These are phyloP conservation scores for Chaetomium sp. DNA, from an alignment of 2,329 filamentous ascomycete genomes.

Conservation along the genomic window DNA sequence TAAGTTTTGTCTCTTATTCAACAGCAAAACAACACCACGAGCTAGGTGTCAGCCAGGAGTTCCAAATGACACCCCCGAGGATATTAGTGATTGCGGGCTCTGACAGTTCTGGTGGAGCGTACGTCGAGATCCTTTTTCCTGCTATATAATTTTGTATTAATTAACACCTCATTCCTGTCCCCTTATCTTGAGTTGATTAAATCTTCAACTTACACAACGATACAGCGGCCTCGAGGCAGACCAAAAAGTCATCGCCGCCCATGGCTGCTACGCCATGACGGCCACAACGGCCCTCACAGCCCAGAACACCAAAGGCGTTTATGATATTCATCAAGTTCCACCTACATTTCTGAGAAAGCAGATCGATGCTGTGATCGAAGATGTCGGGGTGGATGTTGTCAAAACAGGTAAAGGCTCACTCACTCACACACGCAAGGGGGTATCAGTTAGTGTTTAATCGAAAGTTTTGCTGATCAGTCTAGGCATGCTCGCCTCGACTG, in stretches of 20 bases:
- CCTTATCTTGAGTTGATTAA: background rate
- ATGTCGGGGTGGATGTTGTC: constrained; percentile 82
- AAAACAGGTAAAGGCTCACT: constrained; percentile 64
- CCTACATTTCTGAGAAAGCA: constrained; percentile 74
- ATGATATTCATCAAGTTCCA: constrained; percentile 73
- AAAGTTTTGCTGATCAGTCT: background rate
- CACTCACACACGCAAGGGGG: too few relatives aligned
- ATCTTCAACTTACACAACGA: constrained; percentile 2
- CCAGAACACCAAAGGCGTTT: constrained; percentile 83
- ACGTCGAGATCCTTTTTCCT: constrained; percentile 28
- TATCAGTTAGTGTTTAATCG: too few relatives aligned
- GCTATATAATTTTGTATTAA: background rate
- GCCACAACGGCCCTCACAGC: constrained; percentile 93
- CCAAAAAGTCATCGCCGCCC: constrained; percentile 86
- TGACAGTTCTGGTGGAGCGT: constrained; percentile 86
- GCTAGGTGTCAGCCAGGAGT: background rate
- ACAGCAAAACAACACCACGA: too few relatives aligned
- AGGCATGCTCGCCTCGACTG: constrained; percentile 78
- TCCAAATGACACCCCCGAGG: constrained; percentile 28
- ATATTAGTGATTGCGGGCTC: constrained; percentile 82
- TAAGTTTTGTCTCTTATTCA: too few relatives aligned
- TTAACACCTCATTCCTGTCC: background rate
- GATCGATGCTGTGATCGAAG: constrained; percentile 75
- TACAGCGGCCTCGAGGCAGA: constrained; percentile 85
- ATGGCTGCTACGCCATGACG: constrained; percentile 94